Conservation (phyloP, 495 filamentous ascomycete species). For the Penicillium nucicola region DNA sequence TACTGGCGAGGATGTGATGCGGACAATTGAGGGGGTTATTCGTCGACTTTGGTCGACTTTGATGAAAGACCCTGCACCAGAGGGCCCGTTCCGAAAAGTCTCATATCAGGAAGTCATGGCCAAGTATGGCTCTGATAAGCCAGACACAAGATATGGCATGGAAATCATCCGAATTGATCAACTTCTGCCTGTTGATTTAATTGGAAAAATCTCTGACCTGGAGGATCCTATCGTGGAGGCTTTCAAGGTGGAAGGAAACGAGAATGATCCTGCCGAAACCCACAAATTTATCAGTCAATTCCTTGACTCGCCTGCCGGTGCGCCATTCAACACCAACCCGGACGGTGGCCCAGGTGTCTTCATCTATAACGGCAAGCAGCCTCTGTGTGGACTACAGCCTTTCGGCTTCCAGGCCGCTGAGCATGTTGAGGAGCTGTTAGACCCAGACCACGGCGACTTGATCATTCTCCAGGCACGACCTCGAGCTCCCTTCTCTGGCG, state of each 20-base stretch:
- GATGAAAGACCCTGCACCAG: conserved; percentile 37
- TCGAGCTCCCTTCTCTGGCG: conserved; percentile 51
- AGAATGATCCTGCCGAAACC: conserved; percentile 46
- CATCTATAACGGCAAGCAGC: conserved; percentile 64
- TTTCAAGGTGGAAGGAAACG: conserved; percentile 55
- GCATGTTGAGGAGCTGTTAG: conserved; percentile 47
- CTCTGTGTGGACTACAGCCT: conserved; percentile 67
- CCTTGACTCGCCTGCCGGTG: conserved; percentile 62
- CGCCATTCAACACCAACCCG: conserved; percentile 58
- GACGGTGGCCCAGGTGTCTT: conserved; percentile 75
- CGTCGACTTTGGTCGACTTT: conserved; percentile 51
- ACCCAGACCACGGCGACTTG: conserved; percentile 66
- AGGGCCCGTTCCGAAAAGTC: conserved; percentile 55
- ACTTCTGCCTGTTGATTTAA: conserved; percentile 61
- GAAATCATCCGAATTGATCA: conserved; percentile 63
- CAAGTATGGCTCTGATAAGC: conserved; percentile 84
- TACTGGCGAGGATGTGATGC: conserved; percentile 70
- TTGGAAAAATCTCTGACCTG: conserved; percentile 66
- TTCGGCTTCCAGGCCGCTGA: conserved; percentile 75
- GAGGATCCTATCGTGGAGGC: conserved; percentile 64
- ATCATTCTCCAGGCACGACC: conserved; percentile 77
- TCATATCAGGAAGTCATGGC: conserved; percentile 78
- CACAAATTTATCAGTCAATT: conserved; percentile 63
- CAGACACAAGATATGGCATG: conserved; percentile 67
- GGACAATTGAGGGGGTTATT: conserved; percentile 61